Evolutionary conservation across 2,329 filamentous ascomycete species (phyloP), one percentile per base, ranked within the genome.

Genomic region (Aspergillus hortae): DNA sequence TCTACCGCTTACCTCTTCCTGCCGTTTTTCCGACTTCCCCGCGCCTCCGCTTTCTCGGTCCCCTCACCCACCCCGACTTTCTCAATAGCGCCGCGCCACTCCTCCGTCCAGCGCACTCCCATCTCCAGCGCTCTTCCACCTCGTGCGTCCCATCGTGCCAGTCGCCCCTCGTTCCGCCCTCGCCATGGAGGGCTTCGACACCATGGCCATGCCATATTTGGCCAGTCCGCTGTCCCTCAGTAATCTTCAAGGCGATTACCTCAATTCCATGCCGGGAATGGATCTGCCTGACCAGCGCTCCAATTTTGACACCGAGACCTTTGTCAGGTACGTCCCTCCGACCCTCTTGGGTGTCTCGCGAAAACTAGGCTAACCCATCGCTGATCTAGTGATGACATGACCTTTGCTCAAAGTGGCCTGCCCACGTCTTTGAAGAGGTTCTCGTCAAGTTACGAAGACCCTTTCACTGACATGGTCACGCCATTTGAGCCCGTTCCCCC

Each of bases 191-290:
- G 77, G 79, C 67, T 84, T 80, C 70, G 81, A 84, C 67, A 80
- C 79, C 59, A 78, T 80, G 70, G 76, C 79, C 67, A 83, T 85
- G 82, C 80, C 80, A n/a, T 86, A 84, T 63, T 70, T 84, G 69
- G 76, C 79, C 51, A 79, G 77, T 59, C 79, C 81, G 57, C 74
- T 84, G 66, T 77, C 78, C 50, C 77, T 84, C 55, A 74, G 78
- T 45, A 77, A 78, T 66, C 73, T 80, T 46, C 74, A 77, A 48
- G 72, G 72, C 19, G 74, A 77, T 54, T 77, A 77, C 58, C 71
- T 77, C 58, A 74, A 69, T 64, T 71, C 77, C 21, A 74, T 80
- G 65, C 70, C 80, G 41, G 70, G 76, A 30, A 72, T 83, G 59
- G 82, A 85, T 54, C 68, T 79, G 49, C 77, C 78, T 44, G 81